These are phyloP conservation scores for Sporothrix variecibatus DNA, from an alignment of 2,329 filamentous ascomycete species.

Conservation along the genomic window DNA sequence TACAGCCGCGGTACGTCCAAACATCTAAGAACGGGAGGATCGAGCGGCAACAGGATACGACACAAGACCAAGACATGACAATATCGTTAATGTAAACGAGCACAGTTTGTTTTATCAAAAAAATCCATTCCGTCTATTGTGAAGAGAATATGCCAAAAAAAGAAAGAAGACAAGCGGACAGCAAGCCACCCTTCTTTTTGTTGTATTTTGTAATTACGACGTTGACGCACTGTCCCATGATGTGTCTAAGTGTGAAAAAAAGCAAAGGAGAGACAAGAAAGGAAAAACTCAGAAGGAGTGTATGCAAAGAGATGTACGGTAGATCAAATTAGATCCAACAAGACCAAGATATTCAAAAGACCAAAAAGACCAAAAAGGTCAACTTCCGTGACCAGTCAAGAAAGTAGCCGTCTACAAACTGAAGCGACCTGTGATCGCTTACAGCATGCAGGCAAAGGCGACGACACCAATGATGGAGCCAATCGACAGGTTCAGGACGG, in stretches of 20 bases:
- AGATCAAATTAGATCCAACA: neutral
- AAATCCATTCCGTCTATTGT: conserved; percentile 12
- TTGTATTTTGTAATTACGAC: neutral
- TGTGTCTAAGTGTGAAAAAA: neutral
- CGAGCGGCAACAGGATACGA: neutral
- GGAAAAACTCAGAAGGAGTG: neutral
- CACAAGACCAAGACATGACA: too few species aligned
- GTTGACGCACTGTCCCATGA: neutral
- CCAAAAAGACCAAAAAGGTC: neutral
- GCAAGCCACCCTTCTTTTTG: neutral
- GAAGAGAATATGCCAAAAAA: neutral
- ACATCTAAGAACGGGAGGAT: neutral
- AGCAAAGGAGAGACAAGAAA: neutral
- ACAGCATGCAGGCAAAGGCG: conserved; percentile 15
- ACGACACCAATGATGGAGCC: conserved; percentile 9
- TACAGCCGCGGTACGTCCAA: neutral
- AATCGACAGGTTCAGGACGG: conserved; percentile 11
- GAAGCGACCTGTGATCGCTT: neutral
- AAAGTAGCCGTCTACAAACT: neutral
- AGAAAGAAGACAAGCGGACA: neutral
- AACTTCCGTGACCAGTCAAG: conserved; percentile 11
- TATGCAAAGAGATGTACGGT: neutral
- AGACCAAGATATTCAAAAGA: too few species aligned
- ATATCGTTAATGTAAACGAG: too few species aligned
- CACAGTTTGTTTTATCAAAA: neutral